Evolutionary conservation across 805 yeast genomes (phyloP).

Genomic region (Cyberlindnera maclurae): DNA sequence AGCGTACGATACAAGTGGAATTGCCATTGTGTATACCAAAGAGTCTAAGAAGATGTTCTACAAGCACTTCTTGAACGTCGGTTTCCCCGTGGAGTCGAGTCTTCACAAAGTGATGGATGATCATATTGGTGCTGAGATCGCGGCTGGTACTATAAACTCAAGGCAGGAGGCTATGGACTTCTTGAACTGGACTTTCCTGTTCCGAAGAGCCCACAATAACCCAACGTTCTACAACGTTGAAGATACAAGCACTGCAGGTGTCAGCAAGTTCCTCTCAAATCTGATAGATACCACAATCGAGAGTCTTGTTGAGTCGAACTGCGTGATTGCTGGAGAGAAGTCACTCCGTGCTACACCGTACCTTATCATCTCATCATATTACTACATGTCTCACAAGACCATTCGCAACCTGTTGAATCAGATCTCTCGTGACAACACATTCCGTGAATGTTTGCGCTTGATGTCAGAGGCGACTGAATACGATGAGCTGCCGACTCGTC

Average conservation of each 20-base stretch:
- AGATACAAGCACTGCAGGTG: slow-evolving; percentile 70
- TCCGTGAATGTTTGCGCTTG: slow-evolving; percentile 80
- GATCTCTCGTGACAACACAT: slow-evolving; percentile 37
- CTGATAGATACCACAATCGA: slow-evolving; percentile 65
- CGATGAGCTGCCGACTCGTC: slow-evolving; percentile 70
- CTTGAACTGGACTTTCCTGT: slow-evolving; percentile 92
- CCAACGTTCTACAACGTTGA: slow-evolving; percentile 88
- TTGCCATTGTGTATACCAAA: slow-evolving; percentile 84
- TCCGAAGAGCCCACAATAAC: slow-evolving; percentile 86
- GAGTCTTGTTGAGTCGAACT: slow-evolving; percentile 63
- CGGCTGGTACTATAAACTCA: slow-evolving; percentile 90
- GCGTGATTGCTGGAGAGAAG: slow-evolving; percentile 49
- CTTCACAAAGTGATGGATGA: slow-evolving; percentile 75
- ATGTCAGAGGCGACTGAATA: slow-evolving; percentile 87
- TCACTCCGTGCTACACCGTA: slow-evolving; percentile 63
- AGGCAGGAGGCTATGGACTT: slow-evolving; percentile 92
- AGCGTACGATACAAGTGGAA: slow-evolving; percentile 87
- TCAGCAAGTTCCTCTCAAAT: slow-evolving; percentile 62
- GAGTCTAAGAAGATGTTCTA: slow-evolving; percentile 79
- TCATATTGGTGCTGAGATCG: slow-evolving; percentile 92
- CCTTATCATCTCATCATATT: slow-evolving; percentile 80
- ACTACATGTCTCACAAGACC: slow-evolving; percentile 88
- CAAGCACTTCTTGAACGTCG: slow-evolving; percentile 80
- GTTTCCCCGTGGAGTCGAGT: slow-evolving; percentile 91
- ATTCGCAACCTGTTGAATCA: slow-evolving; percentile 59